Conservation (phyloP, 768 basidiomycete genomes). For the Imleria badia region DNA sequence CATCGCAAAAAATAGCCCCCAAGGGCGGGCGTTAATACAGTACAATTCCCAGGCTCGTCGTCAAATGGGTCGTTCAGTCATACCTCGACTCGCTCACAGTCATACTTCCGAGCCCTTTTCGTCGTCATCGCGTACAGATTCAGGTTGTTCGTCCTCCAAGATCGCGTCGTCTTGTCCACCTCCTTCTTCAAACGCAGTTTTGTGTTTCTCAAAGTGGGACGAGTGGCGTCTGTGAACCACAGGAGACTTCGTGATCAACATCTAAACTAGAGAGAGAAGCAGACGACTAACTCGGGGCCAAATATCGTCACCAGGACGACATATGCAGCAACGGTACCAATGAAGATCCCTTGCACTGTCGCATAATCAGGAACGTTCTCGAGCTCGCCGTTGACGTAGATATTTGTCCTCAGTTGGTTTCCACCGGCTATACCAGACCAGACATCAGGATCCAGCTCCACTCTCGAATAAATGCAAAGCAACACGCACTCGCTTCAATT, state of each 20-base stretch:
- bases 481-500: conserved; percentile 29
- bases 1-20: no score
- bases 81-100: background rate
- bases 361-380: conserved; percentile 62
- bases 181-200: conserved; percentile 77
- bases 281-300: conserved; percentile 65
- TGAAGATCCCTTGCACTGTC: conserved; percentile 83
- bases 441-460: background rate
- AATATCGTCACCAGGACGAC: conserved; percentile 73
- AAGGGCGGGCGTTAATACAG: no score
- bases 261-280: background rate
- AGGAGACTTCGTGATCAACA: background rate
- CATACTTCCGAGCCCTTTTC: conserved; percentile 21
- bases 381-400: conserved; percentile 39
- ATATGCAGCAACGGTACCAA: conserved; percentile 78
- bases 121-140: conserved; percentile 17
- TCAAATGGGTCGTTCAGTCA: background rate
- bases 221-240: conserved; percentile 55
- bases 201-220: conserved; percentile 82
- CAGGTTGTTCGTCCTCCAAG: conserved; percentile 19
- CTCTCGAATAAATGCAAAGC: background rate
- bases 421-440: conserved; percentile 49
- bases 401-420: conserved; percentile 49
- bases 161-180: conserved; percentile 53
- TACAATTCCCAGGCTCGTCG: background rate